Evolutionary conservation across 108 stramenopile genomes (phyloP).

Genomic region (Parietichytrium sp.): DNA sequence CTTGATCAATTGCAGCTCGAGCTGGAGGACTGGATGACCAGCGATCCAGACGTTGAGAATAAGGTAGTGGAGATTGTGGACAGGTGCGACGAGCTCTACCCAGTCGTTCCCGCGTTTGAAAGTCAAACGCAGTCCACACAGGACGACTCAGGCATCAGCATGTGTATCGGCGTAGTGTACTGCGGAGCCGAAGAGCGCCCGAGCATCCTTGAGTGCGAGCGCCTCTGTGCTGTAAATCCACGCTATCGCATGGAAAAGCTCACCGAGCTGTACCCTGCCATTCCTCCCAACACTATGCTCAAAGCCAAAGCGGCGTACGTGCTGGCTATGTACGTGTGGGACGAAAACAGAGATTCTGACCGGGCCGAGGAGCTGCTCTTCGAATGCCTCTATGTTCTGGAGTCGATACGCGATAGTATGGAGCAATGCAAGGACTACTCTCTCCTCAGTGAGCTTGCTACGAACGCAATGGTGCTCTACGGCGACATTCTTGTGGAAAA

Average conservation of each 20-base stretch:
- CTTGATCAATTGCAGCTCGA: constrained; percentile 33
- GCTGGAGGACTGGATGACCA: constrained; percentile 36
- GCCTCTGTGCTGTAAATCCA: background rate
- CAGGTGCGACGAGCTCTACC: background rate
- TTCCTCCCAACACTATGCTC: background rate
- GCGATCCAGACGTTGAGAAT: background rate
- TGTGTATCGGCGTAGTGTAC: constrained; percentile 28
- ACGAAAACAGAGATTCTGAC: background rate
- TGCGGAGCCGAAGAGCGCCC: background rate
- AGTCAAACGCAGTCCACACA: too few relatives aligned
- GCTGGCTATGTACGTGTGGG: constrained; percentile 29
- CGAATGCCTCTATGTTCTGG: constrained; percentile 23
- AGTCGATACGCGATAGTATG: background rate
- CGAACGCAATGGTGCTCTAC: constrained; percentile 13
- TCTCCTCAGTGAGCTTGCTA: constrained; percentile 26
- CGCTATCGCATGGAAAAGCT: constrained; percentile 32
- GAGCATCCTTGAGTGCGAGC: constrained; percentile 9
- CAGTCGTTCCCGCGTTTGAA: too few relatives aligned
- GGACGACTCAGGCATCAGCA: constrained; percentile 33
- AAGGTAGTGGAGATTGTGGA: constrained; percentile 30
- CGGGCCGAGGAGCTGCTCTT: constrained; percentile 8
- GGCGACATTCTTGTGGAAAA: constrained; percentile 36
- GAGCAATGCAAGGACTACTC: background rate
- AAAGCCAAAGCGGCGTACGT: constrained; percentile 32
- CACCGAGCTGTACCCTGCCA: background rate